phyloP scores from a whole-genome alignment of 306 rosid species.

The Castanopsis chinensis region DNA sequence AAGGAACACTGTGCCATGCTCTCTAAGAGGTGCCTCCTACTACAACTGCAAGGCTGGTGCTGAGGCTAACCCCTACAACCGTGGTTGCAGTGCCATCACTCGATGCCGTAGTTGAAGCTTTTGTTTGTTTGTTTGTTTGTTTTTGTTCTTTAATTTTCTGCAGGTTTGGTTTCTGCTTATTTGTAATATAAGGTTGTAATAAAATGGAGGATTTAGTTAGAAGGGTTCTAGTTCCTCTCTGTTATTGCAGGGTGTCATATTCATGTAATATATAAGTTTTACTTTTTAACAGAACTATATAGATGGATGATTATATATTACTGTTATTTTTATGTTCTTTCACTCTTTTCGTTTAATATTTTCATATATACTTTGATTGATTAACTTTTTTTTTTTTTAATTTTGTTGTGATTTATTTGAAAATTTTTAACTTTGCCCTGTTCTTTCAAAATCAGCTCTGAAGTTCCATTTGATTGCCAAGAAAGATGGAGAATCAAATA shows the following conservation, averaged over 20 bases:
- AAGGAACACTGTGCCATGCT: slow-evolving; percentile 76
- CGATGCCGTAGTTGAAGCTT: slow-evolving; percentile 60
- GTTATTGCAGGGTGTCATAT: not conserved
- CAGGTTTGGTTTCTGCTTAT: not conserved
- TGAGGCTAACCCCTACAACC: slow-evolving; percentile 65
- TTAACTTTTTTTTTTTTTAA: no score
- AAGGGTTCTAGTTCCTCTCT: not conserved
- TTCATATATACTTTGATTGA: no score
- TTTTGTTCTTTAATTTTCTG: not conserved
- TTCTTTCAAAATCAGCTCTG: no score
- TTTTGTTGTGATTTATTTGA: no score
- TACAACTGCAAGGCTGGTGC: slow-evolving; percentile 76
- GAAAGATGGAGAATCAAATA: no score
- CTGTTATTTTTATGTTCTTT: not conserved
- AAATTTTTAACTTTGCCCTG: no score
- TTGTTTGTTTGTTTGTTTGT: not conserved
- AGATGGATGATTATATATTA: not conserved
- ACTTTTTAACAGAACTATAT: not conserved
- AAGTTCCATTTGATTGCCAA: no score
- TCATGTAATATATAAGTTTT: not conserved
- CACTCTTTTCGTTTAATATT: not conserved
- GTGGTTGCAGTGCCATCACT: slow-evolving; percentile 74
- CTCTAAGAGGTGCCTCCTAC: slow-evolving; percentile 73
- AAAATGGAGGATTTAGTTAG: not conserved
- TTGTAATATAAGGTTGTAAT: not conserved